Conservation (phyloP, 306 rosid species). For the Quercus rubra region DNA sequence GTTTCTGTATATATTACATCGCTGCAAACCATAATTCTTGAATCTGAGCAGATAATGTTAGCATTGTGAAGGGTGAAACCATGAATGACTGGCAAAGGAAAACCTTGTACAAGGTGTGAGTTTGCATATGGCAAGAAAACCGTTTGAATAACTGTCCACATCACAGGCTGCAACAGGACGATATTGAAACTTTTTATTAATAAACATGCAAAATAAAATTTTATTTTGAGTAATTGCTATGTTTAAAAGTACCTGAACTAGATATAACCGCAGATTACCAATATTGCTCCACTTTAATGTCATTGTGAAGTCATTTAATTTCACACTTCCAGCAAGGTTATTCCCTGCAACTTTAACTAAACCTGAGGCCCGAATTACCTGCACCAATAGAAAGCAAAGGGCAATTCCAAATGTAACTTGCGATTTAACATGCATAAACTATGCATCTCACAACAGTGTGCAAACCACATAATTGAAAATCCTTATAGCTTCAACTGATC, state of each 20-base stretch:
- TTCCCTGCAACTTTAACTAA: slow-evolving; percentile 55
- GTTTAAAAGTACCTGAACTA: slow-evolving; percentile 62
- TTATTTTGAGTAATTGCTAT: neutral
- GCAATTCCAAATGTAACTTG: neutral
- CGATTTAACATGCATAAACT: neutral
- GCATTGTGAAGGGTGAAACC: slow-evolving; percentile 67
- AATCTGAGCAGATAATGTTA: slow-evolving; percentile 51
- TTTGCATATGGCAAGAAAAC: slow-evolving; percentile 73
- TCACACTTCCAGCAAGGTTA: slow-evolving; percentile 62
- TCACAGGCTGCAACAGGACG: slow-evolving; percentile 60
- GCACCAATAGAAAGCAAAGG: slow-evolving; percentile 18
- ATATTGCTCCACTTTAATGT: slow-evolving; percentile 81
- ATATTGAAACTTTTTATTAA: slow-evolving; percentile 10
- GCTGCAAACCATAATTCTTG: slow-evolving; percentile 64
- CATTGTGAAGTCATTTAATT: slow-evolving; percentile 63
- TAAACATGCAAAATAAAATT: neutral
- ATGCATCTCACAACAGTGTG: neutral
- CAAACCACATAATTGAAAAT: neutral
- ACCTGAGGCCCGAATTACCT: slow-evolving; percentile 71
- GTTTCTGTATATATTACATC: slow-evolving; percentile 42
- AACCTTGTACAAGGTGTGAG: slow-evolving; percentile 60
- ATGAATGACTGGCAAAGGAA: slow-evolving; percentile 73
- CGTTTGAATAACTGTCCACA: slow-evolving; percentile 66
- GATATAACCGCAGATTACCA: slow-evolving; percentile 70
- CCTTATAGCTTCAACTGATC: neutral